Evolutionary conservation across 495 filamentous ascomycete genomes (phyloP).

Genomic region (Chlorociboria aeruginascens): DNA sequence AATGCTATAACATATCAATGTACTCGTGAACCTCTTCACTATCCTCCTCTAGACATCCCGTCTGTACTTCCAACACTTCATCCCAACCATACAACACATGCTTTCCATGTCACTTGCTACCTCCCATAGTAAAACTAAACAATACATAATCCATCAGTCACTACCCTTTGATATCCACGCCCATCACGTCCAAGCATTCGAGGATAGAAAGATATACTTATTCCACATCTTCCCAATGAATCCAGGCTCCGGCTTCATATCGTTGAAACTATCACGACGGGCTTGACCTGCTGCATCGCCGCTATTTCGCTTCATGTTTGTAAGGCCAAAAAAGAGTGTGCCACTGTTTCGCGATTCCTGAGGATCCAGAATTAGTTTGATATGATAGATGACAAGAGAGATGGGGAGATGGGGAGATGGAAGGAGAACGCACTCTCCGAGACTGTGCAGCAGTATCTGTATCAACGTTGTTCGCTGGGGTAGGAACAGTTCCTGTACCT

Average conservation of each 20-base stretch:
- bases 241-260: conserved; percentile 32
- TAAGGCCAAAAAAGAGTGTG: conserved; percentile 35
- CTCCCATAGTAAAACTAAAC: too few relatives aligned
- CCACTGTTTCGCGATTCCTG: conserved; percentile 16
- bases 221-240: conserved; percentile 43
- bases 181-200: too few relatives aligned
- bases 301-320: conserved; percentile 38
- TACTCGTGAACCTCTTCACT: too few relatives aligned
- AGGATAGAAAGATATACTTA: conserved; percentile 22
- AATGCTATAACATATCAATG: too few relatives aligned
- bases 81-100: too few relatives aligned
- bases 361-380: background rate
- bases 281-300: conserved; percentile 26
- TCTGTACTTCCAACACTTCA: too few relatives aligned
- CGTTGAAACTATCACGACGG: conserved; percentile 36
- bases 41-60: too few relatives aligned
- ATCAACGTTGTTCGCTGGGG: conserved; percentile 10
- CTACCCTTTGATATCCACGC: too few relatives aligned
- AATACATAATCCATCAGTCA: too few relatives aligned
- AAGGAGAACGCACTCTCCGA: conserved; percentile 7
- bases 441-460: background rate
- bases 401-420: background rate
- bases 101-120: too few relatives aligned
- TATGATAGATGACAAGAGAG: background rate
- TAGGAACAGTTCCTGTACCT: conserved; percentile 4